These are phyloP conservation scores for Chlorella sp. DNA, from an alignment of 139 green algal species.

Conservation along the genomic window DNA sequence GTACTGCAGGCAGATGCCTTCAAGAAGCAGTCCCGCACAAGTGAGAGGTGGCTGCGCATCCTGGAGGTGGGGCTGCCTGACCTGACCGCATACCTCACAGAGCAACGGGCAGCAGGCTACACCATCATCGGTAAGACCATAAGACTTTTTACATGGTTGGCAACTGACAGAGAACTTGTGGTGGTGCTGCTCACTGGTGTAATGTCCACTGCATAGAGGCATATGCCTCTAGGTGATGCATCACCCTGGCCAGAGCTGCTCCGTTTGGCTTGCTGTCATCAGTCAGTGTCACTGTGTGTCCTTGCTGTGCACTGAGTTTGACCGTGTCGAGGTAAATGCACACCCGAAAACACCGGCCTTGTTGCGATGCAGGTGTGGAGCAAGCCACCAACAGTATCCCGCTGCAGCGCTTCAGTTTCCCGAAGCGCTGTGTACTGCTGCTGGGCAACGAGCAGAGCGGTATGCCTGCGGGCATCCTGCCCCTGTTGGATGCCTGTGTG, in stretches of 20 bases:
- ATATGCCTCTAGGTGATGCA: too few species aligned
- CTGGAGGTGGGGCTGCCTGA: constrained; percentile 24
- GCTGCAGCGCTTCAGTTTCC: constrained; percentile 48
- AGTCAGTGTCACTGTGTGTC: too few species aligned
- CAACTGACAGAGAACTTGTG: too few species aligned
- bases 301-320: too few species aligned
- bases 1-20: constrained; percentile 32
- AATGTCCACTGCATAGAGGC: too few species aligned
- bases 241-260: too few species aligned
- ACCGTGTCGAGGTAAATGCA: too few species aligned
- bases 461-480: constrained; percentile 46
- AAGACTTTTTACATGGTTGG: too few species aligned
- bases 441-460: constrained; percentile 77
- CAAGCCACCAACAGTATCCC: constrained; percentile 64
- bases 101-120: constrained; percentile 46
- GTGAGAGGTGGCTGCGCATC: constrained; percentile 37
- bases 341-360: too few species aligned
- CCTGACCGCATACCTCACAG: constrained; percentile 23
- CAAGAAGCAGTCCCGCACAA: constrained; percentile 35
- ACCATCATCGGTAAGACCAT: constrained; percentile 52
- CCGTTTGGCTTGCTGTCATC: too few species aligned
- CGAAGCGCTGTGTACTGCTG: constrained; percentile 53
- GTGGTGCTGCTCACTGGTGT: too few species aligned
- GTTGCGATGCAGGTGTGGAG: constrained; percentile 67
- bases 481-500: constrained; percentile 62